phyloP scores from a whole-genome alignment of 2,329 filamentous ascomycete species.

The Hypomyces perniciosus region DNA sequence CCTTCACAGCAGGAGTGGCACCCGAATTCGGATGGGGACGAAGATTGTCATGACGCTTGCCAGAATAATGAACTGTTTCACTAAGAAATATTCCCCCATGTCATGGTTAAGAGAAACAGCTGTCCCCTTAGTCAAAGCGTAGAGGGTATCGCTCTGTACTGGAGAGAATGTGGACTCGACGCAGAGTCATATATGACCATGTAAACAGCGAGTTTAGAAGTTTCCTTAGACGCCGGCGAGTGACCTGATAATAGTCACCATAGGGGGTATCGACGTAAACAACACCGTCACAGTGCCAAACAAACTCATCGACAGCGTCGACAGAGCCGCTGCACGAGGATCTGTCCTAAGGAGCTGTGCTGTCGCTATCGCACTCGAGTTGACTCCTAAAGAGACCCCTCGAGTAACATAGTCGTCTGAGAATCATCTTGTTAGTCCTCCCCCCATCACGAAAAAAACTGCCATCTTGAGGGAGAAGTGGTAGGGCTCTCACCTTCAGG shows the following conservation, averaged over 20 bases:
- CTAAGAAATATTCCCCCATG: no score
- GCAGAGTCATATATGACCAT: no score
- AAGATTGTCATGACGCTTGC: no score
- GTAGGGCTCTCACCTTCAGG: constrained; percentile 39
- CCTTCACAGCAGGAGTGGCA: no score
- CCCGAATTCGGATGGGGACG: no score
- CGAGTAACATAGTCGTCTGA: constrained; percentile 56
- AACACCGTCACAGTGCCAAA: constrained; percentile 55
- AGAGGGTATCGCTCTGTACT: no score
- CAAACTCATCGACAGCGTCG: constrained; percentile 54
- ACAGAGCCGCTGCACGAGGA: constrained; percentile 52
- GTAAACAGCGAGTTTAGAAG: no score
- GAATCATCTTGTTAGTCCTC: not conserved
- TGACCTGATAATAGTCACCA: constrained; percentile 41
- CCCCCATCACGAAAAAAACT: not conserved
- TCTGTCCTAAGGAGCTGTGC: constrained; percentile 51
- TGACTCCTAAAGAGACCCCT: constrained; percentile 56
- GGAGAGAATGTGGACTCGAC: no score
- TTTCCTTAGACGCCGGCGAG: constrained; percentile 33
- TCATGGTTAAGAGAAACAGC: no score
- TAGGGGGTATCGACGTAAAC: constrained; percentile 51
- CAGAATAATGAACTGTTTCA: no score
- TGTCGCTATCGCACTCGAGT: constrained; percentile 54
- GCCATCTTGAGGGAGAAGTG: not conserved
- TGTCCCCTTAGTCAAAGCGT: no score